Evolutionary conservation across 345 rosid species (phyloP).

Genomic region (Eutrema japonicum): DNA sequence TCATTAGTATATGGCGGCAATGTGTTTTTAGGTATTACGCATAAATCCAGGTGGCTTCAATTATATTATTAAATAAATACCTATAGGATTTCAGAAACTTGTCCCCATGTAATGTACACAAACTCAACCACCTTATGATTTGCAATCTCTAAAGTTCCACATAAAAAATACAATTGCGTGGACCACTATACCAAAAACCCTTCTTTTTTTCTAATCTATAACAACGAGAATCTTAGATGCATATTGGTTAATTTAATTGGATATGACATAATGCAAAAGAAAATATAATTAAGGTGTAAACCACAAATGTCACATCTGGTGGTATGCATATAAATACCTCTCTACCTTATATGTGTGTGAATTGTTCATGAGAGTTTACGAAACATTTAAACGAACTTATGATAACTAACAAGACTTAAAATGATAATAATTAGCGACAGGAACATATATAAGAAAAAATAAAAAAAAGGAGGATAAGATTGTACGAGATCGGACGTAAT

Average conservation of each 20-base stretch:
- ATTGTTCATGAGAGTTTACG: neutral
- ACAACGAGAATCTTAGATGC: conserved; percentile 26
- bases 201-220: conserved; percentile 6
- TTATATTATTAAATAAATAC: conserved; percentile 24
- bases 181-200: conserved; percentile 16
- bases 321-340: too few species aligned
- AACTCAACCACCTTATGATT: conserved; percentile 41
- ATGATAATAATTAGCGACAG: conserved; percentile 3
- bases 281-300: neutral
- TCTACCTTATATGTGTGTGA: neutral
- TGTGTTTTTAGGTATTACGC: conserved; percentile 27
- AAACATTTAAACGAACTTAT: neutral
- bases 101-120: conserved; percentile 41
- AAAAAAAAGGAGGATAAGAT: conserved; percentile 18
- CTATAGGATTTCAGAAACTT: conserved; percentile 22
- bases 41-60: conserved; percentile 27
- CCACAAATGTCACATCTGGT: too few species aligned
- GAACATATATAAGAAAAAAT: neutral
- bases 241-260: neutral
- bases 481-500: conserved; percentile 32
- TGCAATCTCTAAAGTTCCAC: conserved; percentile 28
- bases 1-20: conserved; percentile 26
- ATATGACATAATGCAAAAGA: conserved; percentile 8
- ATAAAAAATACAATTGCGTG: conserved; percentile 25
- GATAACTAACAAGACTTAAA: neutral